Evolutionary conservation across 2,329 filamentous ascomycete species (phyloP), one percentile per base, ranked within the genome.

Genomic region (Ophiocordyceps unilateralis): DNA sequence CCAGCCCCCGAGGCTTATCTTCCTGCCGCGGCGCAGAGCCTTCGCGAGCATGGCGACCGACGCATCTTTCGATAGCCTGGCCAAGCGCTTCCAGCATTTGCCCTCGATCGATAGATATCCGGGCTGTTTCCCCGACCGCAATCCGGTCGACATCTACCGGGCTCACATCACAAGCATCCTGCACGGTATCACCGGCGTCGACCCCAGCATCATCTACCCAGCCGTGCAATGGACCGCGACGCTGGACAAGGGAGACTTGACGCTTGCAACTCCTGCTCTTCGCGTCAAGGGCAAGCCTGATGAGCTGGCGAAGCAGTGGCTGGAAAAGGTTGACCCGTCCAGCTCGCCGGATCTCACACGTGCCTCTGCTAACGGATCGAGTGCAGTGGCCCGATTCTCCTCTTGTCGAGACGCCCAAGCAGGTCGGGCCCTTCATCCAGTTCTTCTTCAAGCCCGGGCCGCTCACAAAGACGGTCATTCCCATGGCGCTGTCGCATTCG

Each of bases 211-310:
- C 42, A 44, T 46, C 37, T 46, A 46, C 23, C 36, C 42, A 15
- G 45, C 45, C 19, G 23, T 46, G 40, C 41, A 42, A 46, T 46
- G 45, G 45, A 44, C 45, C 6, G 37, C 45, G 5, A 46, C 45
- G 3, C 40, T 46, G 6, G 45, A 46, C 1, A 46, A 46, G 40
- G 45, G 45, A 3, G 45, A 46, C 24, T n/a, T 44, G 21, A 40
- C 40, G 28, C 42, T 46, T 17, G 45, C 45, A 17, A 46, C 44
- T 8, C 45, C 45, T 11, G 45, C 45, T 20, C 42, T 46, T 7
- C 42, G 45, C 15, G 40, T 46, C 40, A 46, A 46, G 37, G 45
- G 45, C 19, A 46, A 46, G 40, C 45, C 45, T 7, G 45, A 44
- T 17, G 45, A 42, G 14, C 22, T 46, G 30, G 45, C 37, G 24